Conservation (phyloP, 306 rosid genomes). For the Spatholobus suberectus region DNA sequence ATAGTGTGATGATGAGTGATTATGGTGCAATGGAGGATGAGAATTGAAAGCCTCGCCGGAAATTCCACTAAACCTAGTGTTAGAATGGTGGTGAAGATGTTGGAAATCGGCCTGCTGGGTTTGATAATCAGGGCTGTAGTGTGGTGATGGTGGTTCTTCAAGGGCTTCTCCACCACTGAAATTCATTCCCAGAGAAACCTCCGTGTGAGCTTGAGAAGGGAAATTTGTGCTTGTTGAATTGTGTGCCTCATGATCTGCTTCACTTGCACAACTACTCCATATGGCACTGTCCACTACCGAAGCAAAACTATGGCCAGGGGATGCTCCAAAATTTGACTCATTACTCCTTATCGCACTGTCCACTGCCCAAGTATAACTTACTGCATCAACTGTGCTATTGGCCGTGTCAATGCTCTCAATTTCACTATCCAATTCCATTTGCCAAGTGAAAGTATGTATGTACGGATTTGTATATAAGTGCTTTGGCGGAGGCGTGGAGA, state of each 20-base stretch:
- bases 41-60: slow-evolving; percentile 55
- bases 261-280: too few relatives aligned
- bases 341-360: too few relatives aligned
- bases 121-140: slow-evolving; percentile 40
- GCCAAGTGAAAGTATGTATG: too few relatives aligned
- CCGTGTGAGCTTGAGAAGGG: slow-evolving; percentile 60
- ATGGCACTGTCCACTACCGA: neutral
- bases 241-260: too few relatives aligned
- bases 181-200: slow-evolving; percentile 74
- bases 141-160: slow-evolving; percentile 36
- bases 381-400: too few relatives aligned
- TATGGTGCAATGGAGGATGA: slow-evolving; percentile 64
- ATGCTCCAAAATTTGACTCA: too few relatives aligned
- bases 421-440: too few relatives aligned
- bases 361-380: too few relatives aligned
- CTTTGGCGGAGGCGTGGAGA: too few relatives aligned
- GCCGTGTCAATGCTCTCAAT: too few relatives aligned
- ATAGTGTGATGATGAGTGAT: slow-evolving; percentile 43
- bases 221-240: slow-evolving; percentile 15
- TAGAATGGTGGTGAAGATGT: slow-evolving; percentile 30
- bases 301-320: too few relatives aligned
- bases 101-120: slow-evolving; percentile 25
- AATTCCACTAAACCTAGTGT: slow-evolving; percentile 54
- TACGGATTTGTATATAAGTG: too few relatives aligned
- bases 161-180: slow-evolving; percentile 30